Base-by-base conservation (phyloP, 83 land plant species). In the Picea abies region DNA sequence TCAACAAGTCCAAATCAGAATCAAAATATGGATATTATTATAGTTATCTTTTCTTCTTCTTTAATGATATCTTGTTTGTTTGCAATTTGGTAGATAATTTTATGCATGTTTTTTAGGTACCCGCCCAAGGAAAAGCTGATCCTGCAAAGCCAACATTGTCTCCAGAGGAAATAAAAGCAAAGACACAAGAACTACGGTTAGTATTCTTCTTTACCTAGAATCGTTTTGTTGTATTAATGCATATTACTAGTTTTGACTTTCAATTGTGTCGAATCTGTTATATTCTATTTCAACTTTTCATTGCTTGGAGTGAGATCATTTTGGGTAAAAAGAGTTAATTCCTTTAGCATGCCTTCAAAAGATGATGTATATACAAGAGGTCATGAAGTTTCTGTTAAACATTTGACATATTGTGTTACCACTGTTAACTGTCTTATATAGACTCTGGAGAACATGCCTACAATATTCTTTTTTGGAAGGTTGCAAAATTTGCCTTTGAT, bases 81-180 rank as follows among this genome's bases (percentile, higher is more conserved):
- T 66, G 69, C 69, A 66, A 22, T 66, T 66, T 25, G 69, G 16
- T 66, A 19, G 2, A 66, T 66, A n/a, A 22, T 41, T 39, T 26
- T 39, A 79, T 79, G 60, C 44, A 7, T 62, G 4, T 79, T 61
- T 84, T 56, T 6, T 80, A 93, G 96, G 90, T 93, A 22, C 86
- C 96, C 60, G 83, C 87, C 17, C 87, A 79, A 72, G 78, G 76
- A 15, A 73, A 89, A 67, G 79, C 71, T 82, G 91, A 86, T 76
- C 68, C 73, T 82, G 79, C 85, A 19, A 91, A 92, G 82, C 86
- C 92, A 75, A 81, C 93, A 29, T 84, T 93, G 76, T 91, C 95
- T 80, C 96, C 97, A 61, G 99, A 97, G 78, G 95, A 97, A 88
- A 87, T 94, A 82, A 95, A 93, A 83, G 82, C 83, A 2, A 94